Conservation (phyloP, 2,329 filamentous ascomycete genomes). For the Xylaria sp. region DNA sequence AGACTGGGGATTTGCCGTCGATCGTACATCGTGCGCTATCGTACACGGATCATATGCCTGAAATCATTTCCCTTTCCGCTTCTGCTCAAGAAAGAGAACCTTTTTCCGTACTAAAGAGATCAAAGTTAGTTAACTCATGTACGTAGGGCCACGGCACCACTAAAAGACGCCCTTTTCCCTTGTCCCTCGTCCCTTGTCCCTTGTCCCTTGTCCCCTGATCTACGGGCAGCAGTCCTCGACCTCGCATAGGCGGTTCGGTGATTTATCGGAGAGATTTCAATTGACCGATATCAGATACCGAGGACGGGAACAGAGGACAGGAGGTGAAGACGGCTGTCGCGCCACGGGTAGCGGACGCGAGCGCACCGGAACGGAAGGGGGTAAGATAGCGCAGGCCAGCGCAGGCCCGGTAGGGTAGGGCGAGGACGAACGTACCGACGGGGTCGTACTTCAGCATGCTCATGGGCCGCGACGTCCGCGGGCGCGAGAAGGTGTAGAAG, state of each 20-base stretch:
- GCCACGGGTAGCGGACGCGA: neutral
- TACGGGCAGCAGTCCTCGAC: no score
- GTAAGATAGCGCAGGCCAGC: neutral
- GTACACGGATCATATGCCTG: constrained; percentile 11
- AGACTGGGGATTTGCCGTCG: neutral
- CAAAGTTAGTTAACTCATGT: constrained; percentile 4
- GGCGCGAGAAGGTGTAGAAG: constrained; percentile 88
- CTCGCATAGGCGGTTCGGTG: no score
- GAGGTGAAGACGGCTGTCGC: no score
- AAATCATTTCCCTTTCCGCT: constrained; percentile 69
- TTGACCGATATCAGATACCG: neutral
- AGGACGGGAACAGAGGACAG: no score
- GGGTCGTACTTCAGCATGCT: constrained; percentile 99
- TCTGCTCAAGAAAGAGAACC: constrained; percentile 93
- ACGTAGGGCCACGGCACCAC: no score
- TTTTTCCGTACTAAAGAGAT: constrained; percentile 76
- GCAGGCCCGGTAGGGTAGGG: neutral
- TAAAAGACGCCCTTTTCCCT: no score
- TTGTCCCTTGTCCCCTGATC: no score
- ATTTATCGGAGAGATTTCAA: no score
- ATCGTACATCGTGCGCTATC: constrained; percentile 7
- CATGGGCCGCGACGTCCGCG: constrained; percentile 78
- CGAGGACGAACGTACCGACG: constrained; percentile 66
- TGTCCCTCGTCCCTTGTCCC: no score
- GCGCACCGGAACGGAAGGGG: neutral